These are phyloP conservation scores for Talaromyces sp. DNA, from an alignment of 2,329 filamentous ascomycete genomes.

Conservation along the genomic window DNA sequence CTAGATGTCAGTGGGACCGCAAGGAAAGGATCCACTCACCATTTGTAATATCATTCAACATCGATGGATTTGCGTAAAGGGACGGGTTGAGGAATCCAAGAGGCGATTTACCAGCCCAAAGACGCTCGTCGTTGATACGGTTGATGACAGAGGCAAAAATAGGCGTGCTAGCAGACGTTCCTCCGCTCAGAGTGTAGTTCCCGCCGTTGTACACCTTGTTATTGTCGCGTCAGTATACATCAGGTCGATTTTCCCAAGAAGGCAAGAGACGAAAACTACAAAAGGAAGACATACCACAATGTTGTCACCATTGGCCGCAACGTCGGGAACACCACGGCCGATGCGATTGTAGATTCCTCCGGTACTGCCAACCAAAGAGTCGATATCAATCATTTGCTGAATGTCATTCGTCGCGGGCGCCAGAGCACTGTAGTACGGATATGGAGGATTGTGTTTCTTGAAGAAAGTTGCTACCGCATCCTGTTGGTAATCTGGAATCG, in stretches of 20 bases:
- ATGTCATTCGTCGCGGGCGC: conserved; percentile 14
- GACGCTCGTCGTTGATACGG: conserved; percentile 17
- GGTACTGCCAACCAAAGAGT: conserved; percentile 8
- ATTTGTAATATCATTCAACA: conserved; percentile 18
- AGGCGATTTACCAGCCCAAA: conserved; percentile 15
- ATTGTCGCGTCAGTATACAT: background rate
- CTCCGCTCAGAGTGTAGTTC: conserved; percentile 13
- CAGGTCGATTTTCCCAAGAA: no score
- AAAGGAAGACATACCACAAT: conserved; percentile 10
- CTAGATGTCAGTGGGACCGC: background rate
- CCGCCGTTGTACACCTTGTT: conserved; percentile 7
- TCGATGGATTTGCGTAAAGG: conserved; percentile 14
- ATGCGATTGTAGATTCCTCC: conserved; percentile 15
- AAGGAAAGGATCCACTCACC: background rate
- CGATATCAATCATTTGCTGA: conserved; percentile 15
- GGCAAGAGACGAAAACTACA: background rate
- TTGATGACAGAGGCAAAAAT: conserved; percentile 17
- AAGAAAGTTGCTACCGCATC: conserved; percentile 13
- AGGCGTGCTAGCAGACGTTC: conserved; percentile 16
- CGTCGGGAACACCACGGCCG: conserved; percentile 14
- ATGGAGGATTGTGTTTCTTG: conserved; percentile 16
- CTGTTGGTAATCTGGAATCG: conserved; percentile 13
- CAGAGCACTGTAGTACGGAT: conserved; percentile 16
- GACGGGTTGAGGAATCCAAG: conserved; percentile 15
- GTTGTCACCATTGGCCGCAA: conserved; percentile 17